These are phyloP conservation scores for Venturiaceae sp. DNA, from an alignment of 2,329 filamentous ascomycete genomes.

Conservation along the genomic window DNA sequence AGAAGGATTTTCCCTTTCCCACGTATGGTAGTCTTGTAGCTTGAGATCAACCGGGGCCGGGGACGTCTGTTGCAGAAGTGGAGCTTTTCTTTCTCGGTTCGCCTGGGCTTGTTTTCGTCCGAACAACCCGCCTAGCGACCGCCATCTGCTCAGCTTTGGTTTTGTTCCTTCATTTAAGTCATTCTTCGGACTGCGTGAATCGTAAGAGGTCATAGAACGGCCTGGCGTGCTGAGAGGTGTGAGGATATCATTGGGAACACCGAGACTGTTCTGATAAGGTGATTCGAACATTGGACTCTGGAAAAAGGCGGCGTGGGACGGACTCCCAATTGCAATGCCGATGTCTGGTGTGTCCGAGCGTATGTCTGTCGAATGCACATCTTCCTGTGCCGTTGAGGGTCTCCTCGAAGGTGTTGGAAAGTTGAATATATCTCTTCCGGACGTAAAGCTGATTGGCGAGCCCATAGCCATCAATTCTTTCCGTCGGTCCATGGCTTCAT, in stretches of 20 bases:
- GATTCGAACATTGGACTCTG: background rate
- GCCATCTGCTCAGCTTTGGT: slow-evolving; percentile 10
- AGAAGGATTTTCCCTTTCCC: background rate
- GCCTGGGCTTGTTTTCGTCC: background rate
- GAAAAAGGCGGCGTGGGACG: slow-evolving; percentile 1
- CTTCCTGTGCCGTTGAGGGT: background rate
- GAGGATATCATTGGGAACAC: background rate
- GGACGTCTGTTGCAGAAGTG: background rate
- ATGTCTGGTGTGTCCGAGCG: slow-evolving; percentile 16
- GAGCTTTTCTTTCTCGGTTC: background rate
- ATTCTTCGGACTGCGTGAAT: background rate
- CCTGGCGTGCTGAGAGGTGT: slow-evolving; percentile 1
- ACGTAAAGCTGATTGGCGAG: background rate
- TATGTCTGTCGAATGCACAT: background rate
- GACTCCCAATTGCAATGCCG: slow-evolving; percentile 28
- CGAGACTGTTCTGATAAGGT: background rate
- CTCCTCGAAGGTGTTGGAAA: slow-evolving; percentile 6
- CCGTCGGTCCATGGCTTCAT: slow-evolving; percentile 5
- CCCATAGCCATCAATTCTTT: slow-evolving; percentile 3
- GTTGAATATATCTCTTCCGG: slow-evolving; percentile 1
- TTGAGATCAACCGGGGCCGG: slow-evolving; percentile 1
- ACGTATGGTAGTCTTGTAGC: background rate
- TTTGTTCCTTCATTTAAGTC: slow-evolving; percentile 2
- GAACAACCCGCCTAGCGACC: slow-evolving; percentile 9
- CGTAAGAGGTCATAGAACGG: background rate